phyloP scores from a whole-genome alignment of 2,329 filamentous ascomycete genomes.

The Fusarium humuli region DNA sequence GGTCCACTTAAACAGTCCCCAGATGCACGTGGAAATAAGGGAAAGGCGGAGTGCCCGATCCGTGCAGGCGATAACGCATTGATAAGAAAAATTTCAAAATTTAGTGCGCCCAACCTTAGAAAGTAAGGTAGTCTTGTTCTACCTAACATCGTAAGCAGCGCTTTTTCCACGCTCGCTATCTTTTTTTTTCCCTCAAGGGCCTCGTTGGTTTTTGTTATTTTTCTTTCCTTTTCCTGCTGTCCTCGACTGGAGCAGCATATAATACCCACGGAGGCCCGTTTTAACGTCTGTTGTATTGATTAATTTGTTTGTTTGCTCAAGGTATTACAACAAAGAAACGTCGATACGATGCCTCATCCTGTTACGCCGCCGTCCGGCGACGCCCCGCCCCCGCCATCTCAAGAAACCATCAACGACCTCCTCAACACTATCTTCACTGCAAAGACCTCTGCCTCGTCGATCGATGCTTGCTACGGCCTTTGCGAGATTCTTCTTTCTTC shows the following conservation, averaged over 20 bases:
- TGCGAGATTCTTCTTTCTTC: conserved; percentile 68
- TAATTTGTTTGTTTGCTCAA: not conserved
- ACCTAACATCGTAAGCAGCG: conserved; percentile 40
- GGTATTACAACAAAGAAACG: conserved; percentile 16
- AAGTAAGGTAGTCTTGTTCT: conserved; percentile 22
- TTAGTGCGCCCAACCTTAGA: conserved; percentile 36
- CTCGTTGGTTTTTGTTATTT: conserved; percentile 44
- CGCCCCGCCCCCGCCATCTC: conserved; percentile 68
- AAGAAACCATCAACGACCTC: conserved; percentile 73
- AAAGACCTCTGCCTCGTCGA: conserved; percentile 74
- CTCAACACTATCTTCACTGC: conserved; percentile 76
- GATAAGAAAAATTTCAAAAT: conserved; percentile 40
- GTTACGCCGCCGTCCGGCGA: conserved; percentile 61
- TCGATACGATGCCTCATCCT: conserved; percentile 60
- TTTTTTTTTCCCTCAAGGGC: conserved; percentile 37
- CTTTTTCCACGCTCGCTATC: conserved; percentile 38
- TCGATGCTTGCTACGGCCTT: conserved; percentile 72
- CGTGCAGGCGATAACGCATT: conserved; percentile 20
- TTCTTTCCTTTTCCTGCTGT: conserved; percentile 11
- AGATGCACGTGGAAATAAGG: conserved; percentile 43
- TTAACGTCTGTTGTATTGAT: not conserved
- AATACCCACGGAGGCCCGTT: conserved; percentile 39
- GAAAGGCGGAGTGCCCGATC: conserved; percentile 30
- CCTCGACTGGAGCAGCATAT: conserved; percentile 15
- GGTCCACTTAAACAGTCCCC: conserved; percentile 27